Percentiles rank a stretch among this genome's conserved stretches.
Conservation (phyloP, 495 filamentous ascomycete species). For the Penicillium herquei region DNA sequence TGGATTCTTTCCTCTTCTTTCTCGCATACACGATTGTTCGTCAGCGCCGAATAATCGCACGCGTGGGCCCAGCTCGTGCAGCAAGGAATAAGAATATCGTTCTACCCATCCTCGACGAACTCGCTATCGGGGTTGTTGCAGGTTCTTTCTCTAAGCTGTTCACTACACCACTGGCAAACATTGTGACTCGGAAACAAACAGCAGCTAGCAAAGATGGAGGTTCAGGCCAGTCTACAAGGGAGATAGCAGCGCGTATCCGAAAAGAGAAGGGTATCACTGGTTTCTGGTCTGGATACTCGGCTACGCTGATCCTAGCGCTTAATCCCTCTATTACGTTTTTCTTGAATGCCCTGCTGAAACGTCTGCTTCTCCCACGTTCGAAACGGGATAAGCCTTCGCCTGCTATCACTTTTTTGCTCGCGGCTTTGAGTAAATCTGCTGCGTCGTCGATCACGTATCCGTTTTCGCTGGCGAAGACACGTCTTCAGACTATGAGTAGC, state of each 20-base stretch:
- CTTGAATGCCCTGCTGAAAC: slow-evolving; percentile 69
- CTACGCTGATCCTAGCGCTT: slow-evolving; percentile 73
- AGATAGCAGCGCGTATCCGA: slow-evolving; percentile 63
- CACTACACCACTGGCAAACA: slow-evolving; percentile 79
- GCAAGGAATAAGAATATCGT: slow-evolving; percentile 42
- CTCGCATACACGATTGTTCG: slow-evolving; percentile 75
- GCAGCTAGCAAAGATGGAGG: slow-evolving; percentile 36
- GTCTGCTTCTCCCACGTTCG: slow-evolving; percentile 49
- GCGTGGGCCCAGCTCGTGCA: slow-evolving; percentile 29
- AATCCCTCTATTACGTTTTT: slow-evolving; percentile 89
- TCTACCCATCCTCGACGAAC: slow-evolving; percentile 68
- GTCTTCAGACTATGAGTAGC: slow-evolving; percentile 58
- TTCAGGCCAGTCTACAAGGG: slow-evolving; percentile 34
- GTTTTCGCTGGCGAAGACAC: slow-evolving; percentile 76
- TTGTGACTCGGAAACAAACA: slow-evolving; percentile 81
- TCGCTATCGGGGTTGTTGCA: slow-evolving; percentile 73
- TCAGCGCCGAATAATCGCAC: slow-evolving; percentile 53
- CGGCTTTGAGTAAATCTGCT: slow-evolving; percentile 76
- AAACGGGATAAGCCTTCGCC: slow-evolving; percentile 52
- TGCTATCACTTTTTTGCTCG: slow-evolving; percentile 67
- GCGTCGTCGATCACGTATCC: slow-evolving; percentile 84
- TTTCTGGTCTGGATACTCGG: slow-evolving; percentile 91
- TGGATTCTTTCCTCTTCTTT: slow-evolving; percentile 82
- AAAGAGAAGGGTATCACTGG: slow-evolving; percentile 71
- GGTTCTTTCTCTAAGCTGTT: slow-evolving; percentile 75